A percentile compares a stretch with the other conserved stretches of the same genome.
Conservation (phyloP, 225 moss, liverwort and hornwort genomes). For the Rhytidiadelphus loreus region DNA sequence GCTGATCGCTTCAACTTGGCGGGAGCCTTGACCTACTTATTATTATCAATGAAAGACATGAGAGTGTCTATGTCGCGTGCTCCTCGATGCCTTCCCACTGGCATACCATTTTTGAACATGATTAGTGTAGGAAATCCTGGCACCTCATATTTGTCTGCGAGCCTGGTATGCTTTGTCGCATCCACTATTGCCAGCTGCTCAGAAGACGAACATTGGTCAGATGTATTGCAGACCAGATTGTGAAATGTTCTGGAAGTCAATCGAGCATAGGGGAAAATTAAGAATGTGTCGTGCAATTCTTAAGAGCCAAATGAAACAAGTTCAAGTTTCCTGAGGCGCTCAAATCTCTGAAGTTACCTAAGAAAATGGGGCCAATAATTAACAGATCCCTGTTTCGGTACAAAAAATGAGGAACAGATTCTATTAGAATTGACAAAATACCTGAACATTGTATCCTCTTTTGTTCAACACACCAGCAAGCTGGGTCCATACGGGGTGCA, state of each 20-base stretch:
- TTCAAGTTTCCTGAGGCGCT: not conserved
- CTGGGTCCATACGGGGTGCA: conserved; percentile 63
- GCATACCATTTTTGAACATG: conserved; percentile 51
- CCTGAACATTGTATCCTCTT: conserved; percentile 61
- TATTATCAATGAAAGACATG: conserved; percentile 44
- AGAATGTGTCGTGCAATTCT: not conserved
- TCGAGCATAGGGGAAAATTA: not conserved
- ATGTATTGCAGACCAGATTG: not conserved
- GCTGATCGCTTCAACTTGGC: not conserved
- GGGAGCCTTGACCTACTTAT: not conserved
- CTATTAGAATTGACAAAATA: not conserved
- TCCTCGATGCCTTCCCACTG: conserved; percentile 45
- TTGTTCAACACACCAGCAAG: conserved; percentile 42
- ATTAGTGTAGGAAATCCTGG: conserved; percentile 73
- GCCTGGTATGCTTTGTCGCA: conserved; percentile 38
- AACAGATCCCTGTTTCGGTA: not conserved
- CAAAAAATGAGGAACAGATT: not conserved
- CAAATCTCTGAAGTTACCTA: not conserved
- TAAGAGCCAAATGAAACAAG: not conserved
- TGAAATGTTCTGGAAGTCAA: not conserved
- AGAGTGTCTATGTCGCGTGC: conserved; percentile 57
- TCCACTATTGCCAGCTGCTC: conserved; percentile 65
- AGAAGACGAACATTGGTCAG: not conserved
- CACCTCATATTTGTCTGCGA: conserved; percentile 63
- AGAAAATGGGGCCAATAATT: not conserved